A percentile compares a stretch with the other conserved stretches of the same genome.
These are phyloP conservation scores for Pleurotus platypus DNA, from an alignment of 768 basidiomycete genomes.

Conservation along the genomic window DNA sequence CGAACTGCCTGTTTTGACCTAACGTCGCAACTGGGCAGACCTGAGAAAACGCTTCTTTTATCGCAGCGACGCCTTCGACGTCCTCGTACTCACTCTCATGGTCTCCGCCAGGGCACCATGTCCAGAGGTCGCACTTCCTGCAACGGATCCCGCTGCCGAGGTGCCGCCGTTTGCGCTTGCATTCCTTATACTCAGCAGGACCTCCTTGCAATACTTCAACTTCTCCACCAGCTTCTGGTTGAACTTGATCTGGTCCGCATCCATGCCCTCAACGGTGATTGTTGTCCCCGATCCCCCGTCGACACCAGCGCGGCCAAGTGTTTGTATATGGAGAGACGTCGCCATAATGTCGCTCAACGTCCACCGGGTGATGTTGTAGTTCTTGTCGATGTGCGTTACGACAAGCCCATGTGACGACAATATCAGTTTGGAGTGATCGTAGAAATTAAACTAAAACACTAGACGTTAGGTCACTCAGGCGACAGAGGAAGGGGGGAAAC, in stretches of 20 bases:
- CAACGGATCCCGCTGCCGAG: constrained; percentile 13
- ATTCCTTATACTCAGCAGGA: constrained; percentile 65
- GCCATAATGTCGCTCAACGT: constrained; percentile 70
- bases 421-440: constrained; percentile 94
- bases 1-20: not conserved
- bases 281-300: not conserved
- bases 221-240: constrained; percentile 69
- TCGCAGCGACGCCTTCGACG: constrained; percentile 20
- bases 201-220: constrained; percentile 84
- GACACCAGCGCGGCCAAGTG: constrained; percentile 11
- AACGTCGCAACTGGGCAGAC: not conserved
- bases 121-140: constrained; percentile 4
- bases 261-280: constrained; percentile 24
- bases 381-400: constrained; percentile 90
- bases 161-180: constrained; percentile 42
- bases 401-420: constrained; percentile 75
- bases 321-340: constrained; percentile 35
- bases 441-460: constrained; percentile 87
- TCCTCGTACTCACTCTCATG: constrained; percentile 12
- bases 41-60: constrained; percentile 4
- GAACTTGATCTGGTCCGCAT: constrained; percentile 58
- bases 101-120: constrained; percentile 12
- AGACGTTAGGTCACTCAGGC: constrained; percentile 5
- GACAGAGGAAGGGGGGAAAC: constrained; percentile 15
- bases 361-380: constrained; percentile 73